phyloP scores from a whole-genome alignment of 768 basidiomycete species.

The Podaxis mareebaensis region DNA sequence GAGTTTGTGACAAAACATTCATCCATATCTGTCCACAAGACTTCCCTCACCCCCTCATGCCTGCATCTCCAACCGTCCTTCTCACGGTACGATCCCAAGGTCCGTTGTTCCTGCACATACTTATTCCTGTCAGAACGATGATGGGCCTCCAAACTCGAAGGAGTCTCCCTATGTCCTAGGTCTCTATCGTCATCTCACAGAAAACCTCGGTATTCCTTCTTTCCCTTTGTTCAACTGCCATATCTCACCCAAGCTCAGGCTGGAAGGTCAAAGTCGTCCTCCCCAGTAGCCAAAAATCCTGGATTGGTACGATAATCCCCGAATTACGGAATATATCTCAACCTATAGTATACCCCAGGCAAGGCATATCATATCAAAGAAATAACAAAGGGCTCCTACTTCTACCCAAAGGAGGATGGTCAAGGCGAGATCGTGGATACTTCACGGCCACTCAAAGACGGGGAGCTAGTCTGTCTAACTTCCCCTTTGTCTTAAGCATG shows the following conservation, averaged over 20 bases:
- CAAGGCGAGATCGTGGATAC: conserved; percentile 63
- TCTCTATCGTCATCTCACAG: conserved; percentile 61
- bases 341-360: conserved; percentile 40
- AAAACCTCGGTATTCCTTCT: conserved; percentile 51
- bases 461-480: conserved; percentile 55
- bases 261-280: conserved; percentile 83
- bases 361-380: conserved; percentile 83
- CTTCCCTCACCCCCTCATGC: conserved; percentile 7
- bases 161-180: conserved; percentile 80
- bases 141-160: conserved; percentile 67
- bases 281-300: conserved; percentile 81
- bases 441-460: conserved; percentile 69
- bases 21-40: conserved; percentile 16
- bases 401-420: conserved; percentile 74
- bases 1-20: conserved; percentile 14
- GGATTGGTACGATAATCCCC: conserved; percentile 63
- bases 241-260: conserved; percentile 46
- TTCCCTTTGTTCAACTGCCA: conserved; percentile 33
- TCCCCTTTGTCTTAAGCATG: neutral
- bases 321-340: neutral
- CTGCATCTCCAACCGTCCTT: conserved; percentile 34
- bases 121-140: conserved; percentile 64
- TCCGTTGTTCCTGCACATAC: conserved; percentile 1
- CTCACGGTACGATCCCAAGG: conserved; percentile 35
- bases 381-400: conserved; percentile 67